Base-by-base conservation (phyloP, 140 eudicot species). In the Anethum foeniculum region DNA sequence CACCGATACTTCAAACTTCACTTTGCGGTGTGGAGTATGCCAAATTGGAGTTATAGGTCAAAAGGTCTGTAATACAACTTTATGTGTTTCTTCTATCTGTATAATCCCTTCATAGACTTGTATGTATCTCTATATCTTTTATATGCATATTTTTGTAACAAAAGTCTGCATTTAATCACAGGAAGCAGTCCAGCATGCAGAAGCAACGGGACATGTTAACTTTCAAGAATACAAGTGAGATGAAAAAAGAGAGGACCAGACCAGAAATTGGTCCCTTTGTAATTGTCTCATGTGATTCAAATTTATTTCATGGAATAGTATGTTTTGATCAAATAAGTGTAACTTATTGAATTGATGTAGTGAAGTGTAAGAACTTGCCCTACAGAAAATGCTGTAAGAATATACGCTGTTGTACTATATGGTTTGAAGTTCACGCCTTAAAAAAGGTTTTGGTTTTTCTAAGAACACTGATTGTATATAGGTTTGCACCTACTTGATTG, bases 141-240 rank as follows among this genome's bases (percentile, higher is more conserved):
- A 1, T 39, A 69, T 69, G 13, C 25, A 21, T 10, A 14, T 19
- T 2, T 67, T 36, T 21, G 2, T 47, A 32, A 41, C 30, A 65
- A 43, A 25, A 36, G 43, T 68, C 27, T 9, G 77, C 62, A 18
- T 81, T 12, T 34, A 19, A 79, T 46, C 32, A 41, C 90, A 95
- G 99, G 99, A 94, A 82, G 99, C 99, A 11, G 88, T 90, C 80
- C 97, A 94, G 82, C 99, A 94, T 89, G 99, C 99, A 60, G 89
- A 87, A 84, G 93, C 96, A 79, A 95, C 99, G 3, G 99, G 99
- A n/a, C 97, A 95, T 86, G 92, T 85, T 71, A 95, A 95, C 84
- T 93, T 95, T 81, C 99, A 95, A 88, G 99, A 95, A 78, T 95
- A 43, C 71, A 95, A 79, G 79, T 92, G 87, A 94, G 39, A 27